These are phyloP conservation scores for Alloascoidea africana DNA, from an alignment of 805 yeast genomes.

Conservation along the genomic window DNA sequence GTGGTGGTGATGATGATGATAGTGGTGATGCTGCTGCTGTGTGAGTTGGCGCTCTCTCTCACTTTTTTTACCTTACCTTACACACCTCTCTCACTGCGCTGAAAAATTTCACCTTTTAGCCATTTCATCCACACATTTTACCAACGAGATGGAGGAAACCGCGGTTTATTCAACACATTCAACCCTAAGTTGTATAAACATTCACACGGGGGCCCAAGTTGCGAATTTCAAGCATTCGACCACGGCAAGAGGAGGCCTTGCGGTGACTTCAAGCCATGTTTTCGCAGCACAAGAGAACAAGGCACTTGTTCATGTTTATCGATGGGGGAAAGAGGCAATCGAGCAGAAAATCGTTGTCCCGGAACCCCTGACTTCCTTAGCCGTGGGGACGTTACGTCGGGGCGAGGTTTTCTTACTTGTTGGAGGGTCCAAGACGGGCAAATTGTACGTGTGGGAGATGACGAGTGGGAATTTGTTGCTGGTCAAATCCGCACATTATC, in stretches of 20 bases:
- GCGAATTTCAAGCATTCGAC: slow-evolving; percentile 38
- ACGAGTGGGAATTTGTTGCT: slow-evolving; percentile 57
- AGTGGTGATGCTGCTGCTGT: too few species aligned
- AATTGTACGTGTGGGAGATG: slow-evolving; percentile 75
- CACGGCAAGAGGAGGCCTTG: slow-evolving; percentile 29
- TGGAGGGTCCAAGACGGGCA: slow-evolving; percentile 66
- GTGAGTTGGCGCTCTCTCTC: too few species aligned
- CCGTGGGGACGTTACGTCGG: slow-evolving; percentile 22
- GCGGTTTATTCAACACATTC: slow-evolving; percentile 8
- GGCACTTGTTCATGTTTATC: slow-evolving; percentile 62
- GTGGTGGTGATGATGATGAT: too few species aligned
- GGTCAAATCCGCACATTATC: slow-evolving; percentile 77
- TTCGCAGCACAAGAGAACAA: slow-evolving; percentile 55
- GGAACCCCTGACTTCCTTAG: slow-evolving; percentile 50
- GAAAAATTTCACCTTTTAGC: too few species aligned
- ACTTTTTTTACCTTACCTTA: too few species aligned
- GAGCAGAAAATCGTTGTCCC: slow-evolving; percentile 79
- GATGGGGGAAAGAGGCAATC: slow-evolving; percentile 48
- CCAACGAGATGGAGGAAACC: slow-evolving; percentile 24
- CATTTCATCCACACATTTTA: too few species aligned
- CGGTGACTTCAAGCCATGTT: slow-evolving; percentile 33
- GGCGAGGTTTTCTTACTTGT: slow-evolving; percentile 23
- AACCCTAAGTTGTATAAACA: slow-evolving; percentile 8
- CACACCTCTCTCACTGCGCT: too few species aligned
- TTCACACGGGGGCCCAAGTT: slow-evolving; percentile 25